Conservation (phyloP, 1,284 basidiomycete species). For the Mycosarcoma maydis region DNA sequence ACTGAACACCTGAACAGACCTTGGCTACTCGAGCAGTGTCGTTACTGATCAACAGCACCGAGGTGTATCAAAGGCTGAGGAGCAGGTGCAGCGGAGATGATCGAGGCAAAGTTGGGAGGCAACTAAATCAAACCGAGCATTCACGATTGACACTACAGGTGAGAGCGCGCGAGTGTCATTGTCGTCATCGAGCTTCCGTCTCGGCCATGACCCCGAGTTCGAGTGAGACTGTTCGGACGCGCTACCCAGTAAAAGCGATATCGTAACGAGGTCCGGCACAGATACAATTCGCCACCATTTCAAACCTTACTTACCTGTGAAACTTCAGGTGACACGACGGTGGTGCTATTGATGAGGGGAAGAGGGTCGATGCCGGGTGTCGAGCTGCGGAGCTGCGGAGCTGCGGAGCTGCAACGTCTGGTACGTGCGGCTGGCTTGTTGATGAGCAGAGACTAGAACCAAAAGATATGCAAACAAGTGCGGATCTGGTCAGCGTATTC, state of each 20-base stretch:
- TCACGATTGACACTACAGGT: too few species aligned
- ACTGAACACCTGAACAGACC: too few species aligned
- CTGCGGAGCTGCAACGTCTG: too few species aligned
- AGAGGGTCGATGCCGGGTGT: not conserved
- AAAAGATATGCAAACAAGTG: too few species aligned
- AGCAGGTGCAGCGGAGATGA: conserved; percentile 12
- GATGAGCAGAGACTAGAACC: conserved; percentile 14
- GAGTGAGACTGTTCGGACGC: too few species aligned
- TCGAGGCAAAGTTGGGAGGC: conserved; percentile 13
- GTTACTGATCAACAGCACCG: not conserved
- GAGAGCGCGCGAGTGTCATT: too few species aligned
- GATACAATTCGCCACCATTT: conserved; percentile 1
- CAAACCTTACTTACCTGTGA: conserved; percentile 21
- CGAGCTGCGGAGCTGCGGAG: too few species aligned
- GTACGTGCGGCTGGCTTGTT: too few species aligned
- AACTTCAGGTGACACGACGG: conserved; percentile 11
- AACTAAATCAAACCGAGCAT: conserved; percentile 13
- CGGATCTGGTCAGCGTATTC: not conserved
- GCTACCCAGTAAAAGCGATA: not conserved
- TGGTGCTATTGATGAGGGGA: not conserved
- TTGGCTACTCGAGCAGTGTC: not conserved
- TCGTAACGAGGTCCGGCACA: conserved; percentile 12
- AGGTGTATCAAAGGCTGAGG: not conserved
- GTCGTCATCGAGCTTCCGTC: conserved; percentile 6
- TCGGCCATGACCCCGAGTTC: conserved; percentile 2